A percentile compares a stretch with the other conserved stretches of the same genome.
Evolutionary conservation across 129 eudicot species (phyloP).

Genomic region (Flaveria linearis): DNA sequence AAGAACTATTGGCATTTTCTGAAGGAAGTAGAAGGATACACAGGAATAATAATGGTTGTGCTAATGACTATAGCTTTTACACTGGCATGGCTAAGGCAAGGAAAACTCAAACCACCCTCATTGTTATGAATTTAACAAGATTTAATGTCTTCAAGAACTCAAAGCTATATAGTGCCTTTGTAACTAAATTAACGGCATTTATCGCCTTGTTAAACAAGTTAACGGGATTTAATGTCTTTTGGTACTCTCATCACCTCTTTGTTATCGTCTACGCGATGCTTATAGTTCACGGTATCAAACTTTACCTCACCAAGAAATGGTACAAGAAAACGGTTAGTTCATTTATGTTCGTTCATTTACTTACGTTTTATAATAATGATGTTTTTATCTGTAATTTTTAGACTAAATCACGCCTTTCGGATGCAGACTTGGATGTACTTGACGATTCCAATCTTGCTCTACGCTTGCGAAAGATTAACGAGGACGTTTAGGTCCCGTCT

Average conservation of each 20-base stretch:
- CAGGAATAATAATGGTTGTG: constrained; percentile 75
- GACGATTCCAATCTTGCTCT: constrained; percentile 62
- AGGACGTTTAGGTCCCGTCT: constrained; percentile 70
- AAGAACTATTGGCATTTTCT: constrained; percentile 64
- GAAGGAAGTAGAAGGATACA: constrained; percentile 68
- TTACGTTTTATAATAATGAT: background rate
- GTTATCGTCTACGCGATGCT: constrained; percentile 68
- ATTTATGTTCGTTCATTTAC: background rate
- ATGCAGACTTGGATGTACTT: constrained; percentile 91
- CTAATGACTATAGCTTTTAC: constrained; percentile 90
- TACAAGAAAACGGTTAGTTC: constrained; percentile 80
- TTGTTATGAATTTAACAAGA: constrained; percentile 60
- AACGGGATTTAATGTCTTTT: constrained; percentile 85
- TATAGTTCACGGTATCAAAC: constrained; percentile 74
- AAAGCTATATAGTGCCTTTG: background rate
- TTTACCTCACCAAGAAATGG: constrained; percentile 62
- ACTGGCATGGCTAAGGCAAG: constrained; percentile 70
- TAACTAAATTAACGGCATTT: background rate
- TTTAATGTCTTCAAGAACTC: constrained; percentile 87
- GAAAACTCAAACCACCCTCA: constrained; percentile 49
- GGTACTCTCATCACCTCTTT: constrained; percentile 93
- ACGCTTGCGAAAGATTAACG: constrained; percentile 66
- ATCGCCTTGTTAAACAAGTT: constrained; percentile 41
- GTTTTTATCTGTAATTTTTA: background rate
- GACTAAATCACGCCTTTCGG: constrained; percentile 6